Base-by-base conservation (phyloP, 2,329 filamentous ascomycete genomes). In the Diaporthe longicolla region DNA sequence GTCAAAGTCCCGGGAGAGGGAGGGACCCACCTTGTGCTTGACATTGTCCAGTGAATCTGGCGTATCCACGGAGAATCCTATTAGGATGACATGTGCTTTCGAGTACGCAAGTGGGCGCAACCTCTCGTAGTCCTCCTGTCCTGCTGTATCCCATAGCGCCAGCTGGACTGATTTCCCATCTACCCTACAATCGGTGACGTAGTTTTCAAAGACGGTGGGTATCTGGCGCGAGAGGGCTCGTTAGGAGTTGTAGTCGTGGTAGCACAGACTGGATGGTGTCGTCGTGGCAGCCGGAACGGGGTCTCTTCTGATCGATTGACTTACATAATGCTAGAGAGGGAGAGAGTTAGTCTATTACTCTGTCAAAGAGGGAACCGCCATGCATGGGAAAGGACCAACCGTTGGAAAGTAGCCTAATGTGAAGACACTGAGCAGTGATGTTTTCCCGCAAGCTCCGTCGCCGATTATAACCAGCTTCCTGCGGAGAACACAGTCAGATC, bases 151-250 rank as follows among this genome's bases (percentile, higher is more conserved):
- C 97, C 97, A 99, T 79, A 99, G 87, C 69, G 97, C 97, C 77
- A 99, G 89, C 86, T 99, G 97, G 52, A 99, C 97, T n/a, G 95
- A 98, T 83, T 98, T 98, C 81, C 97, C 97, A 82, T 99, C 97
- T 75, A 99, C 97, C 86, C 96, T 91, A 85, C 97, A 99, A 86
- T 99, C 97, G 79, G 97, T 99, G 77, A 99, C 97, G 81, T 99
- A 99, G 86, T 99, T 99, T 83, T 99, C 97, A 84, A 99, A 99
- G 50, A 99, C 97, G 61, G 97, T 99, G 1, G 97, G 97, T 69
- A 98, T 95, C 93, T 95, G 83, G 82, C 76, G 79, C 26, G 48
- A 35, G 32, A 10, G 48, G 40, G 24, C 50, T 72, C 59, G 72
- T 75, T 45, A 75, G 72, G 72, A 10, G n/a, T 69, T 55, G 61